Evolutionary conservation across 2,329 filamentous ascomycete species (phyloP).

Genomic region (Aulographum hederae): DNA sequence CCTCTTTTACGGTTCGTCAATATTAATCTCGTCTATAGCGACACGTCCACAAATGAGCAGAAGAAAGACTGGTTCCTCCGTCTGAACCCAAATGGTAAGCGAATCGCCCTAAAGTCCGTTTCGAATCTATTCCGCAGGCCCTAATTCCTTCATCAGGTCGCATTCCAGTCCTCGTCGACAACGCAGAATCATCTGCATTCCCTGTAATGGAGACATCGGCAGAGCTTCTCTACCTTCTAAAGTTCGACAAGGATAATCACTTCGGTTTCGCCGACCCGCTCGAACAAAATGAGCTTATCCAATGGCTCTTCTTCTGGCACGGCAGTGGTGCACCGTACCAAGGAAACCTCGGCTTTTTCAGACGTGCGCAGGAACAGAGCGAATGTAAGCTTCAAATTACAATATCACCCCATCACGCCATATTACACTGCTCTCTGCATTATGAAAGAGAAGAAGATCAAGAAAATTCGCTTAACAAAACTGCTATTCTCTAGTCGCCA

Average conservation of each 20-base stretch:
- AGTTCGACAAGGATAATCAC: constrained; percentile 28
- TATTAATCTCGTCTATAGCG: constrained; percentile 24
- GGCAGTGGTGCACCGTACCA: constrained; percentile 10
- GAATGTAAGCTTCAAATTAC: background rate
- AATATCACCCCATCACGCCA: background rate
- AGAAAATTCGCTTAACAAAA: constrained; percentile 17
- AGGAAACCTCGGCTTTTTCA: too few species aligned
- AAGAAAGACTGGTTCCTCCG: constrained; percentile 37
- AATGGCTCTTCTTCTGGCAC: constrained; percentile 40
- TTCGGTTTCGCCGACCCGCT: constrained; percentile 34
- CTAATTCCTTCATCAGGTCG: too few species aligned
- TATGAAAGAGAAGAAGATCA: constrained; percentile 9
- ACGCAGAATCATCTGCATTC: constrained; percentile 31
- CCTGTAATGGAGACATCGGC: constrained; percentile 35
- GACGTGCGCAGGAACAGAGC: background rate
- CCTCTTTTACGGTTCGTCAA: background rate
- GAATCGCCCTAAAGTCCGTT: background rate
- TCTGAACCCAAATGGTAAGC: constrained; percentile 28
- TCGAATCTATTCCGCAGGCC: constrained; percentile 8
- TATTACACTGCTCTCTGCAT: background rate
- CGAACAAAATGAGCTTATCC: constrained; percentile 28
- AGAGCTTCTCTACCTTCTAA: constrained; percentile 33
- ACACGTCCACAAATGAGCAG: constrained; percentile 36
- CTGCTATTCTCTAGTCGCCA: constrained; percentile 25
- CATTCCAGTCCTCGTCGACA: constrained; percentile 33